Evolutionary conservation across 129 eudicot species (phyloP), one percentile per base, ranked within the genome.

Genomic region (Smallanthus sonchifolius): DNA sequence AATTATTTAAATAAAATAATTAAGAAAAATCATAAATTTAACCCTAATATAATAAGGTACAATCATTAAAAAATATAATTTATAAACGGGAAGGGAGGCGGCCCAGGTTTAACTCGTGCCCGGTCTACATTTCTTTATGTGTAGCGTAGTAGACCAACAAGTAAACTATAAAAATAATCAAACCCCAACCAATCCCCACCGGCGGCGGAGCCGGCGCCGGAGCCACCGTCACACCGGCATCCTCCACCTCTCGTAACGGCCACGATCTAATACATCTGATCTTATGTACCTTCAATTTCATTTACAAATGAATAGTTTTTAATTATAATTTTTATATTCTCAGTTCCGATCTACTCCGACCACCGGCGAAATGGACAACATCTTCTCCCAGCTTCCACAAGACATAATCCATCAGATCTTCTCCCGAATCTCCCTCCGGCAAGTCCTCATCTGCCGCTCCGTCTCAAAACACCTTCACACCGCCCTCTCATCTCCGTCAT

Each of bases 391-490:
- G 36, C 89, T 93, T 3, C 90, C 98, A 2, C 87, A 84, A 73
- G 98, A 93, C 86, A 86, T 91, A 47, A 82, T 93, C 75, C 92
- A 86, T 70, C 92, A 83, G 84, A 90, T 93, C 85, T 84, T 93
- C 91, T 74, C 84, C 38, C 83, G 74, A 49, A 85, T 90, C 71
- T 78, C 92, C 5, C 86, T 92, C 79, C 92, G 85, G 9, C 89
- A 92, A 66, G 83, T 92, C 86, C 24, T 81, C 76, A 40, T 82
- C 83, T 82, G 80, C 71, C 80, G 81, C 40, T 82, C 91, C 63
- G 91, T 90, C 19, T 87, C 79, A 36, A 92, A 84, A 54, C 55
- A 45, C 83, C 86, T 92, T 68, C 42, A 76, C 75, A 4, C 84
- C 67, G 38, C 86, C 57, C 83, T 89, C 11, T 85, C 98, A 30